Evolutionary conservation across 805 yeast genomes (phyloP).

Genomic region (Myxozyma melibiosi): DNA sequence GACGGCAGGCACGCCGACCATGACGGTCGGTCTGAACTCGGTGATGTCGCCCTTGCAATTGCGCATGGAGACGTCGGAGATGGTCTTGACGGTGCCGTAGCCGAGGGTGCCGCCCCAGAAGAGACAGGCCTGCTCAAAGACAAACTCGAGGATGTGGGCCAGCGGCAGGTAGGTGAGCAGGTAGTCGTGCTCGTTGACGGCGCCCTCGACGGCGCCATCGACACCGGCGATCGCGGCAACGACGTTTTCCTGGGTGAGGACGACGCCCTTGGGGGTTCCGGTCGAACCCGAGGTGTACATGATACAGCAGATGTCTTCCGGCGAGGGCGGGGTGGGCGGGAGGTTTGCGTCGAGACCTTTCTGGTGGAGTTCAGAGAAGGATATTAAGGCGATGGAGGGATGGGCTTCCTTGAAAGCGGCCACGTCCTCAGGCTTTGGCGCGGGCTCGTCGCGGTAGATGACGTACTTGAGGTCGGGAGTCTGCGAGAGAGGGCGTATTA

Average conservation of each 20-base stretch:
- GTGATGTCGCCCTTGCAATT: slow-evolving; percentile 88
- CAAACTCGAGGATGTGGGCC: slow-evolving; percentile 94
- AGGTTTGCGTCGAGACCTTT: slow-evolving; percentile 61
- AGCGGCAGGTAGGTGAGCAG: slow-evolving; percentile 88
- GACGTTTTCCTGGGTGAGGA: slow-evolving; percentile 64
- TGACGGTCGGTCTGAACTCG: slow-evolving; percentile 83
- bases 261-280: slow-evolving; percentile 84
- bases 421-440: slow-evolving; percentile 50
- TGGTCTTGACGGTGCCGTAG: slow-evolving; percentile 89
- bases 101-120: slow-evolving; percentile 92
- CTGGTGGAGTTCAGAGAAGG: slow-evolving; percentile 60
- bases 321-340: slow-evolving; percentile 50
- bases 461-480: slow-evolving; percentile 65
- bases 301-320: slow-evolving; percentile 68
- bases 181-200: slow-evolving; percentile 63
- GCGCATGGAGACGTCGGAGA: slow-evolving; percentile 76
- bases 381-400: slow-evolving; percentile 71
- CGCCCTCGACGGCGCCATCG: slow-evolving; percentile 54
- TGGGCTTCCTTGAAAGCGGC: slow-evolving; percentile 63
- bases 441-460: slow-evolving; percentile 60
- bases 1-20: slow-evolving; percentile 99
- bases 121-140: slow-evolving; percentile 74
- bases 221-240: slow-evolving; percentile 89
- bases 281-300: slow-evolving; percentile 90
- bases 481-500: slow-evolving; percentile 70